Evolutionary conservation across 257 asterid species (phyloP).

Genomic region (Solanum tacnaense): DNA sequence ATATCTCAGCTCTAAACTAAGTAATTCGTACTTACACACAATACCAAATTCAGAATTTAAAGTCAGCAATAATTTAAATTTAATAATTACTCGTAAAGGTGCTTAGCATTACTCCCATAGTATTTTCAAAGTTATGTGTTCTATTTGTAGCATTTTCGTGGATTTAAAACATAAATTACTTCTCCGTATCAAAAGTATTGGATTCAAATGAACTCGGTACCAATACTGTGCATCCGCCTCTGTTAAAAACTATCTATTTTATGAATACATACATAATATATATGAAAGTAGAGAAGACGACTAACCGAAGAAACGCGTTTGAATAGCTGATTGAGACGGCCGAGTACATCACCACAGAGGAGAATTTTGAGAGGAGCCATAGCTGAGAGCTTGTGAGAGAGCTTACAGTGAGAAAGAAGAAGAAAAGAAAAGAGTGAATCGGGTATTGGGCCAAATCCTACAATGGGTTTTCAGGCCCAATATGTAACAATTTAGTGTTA

Average conservation of each 20-base stretch:
- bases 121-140: not conserved
- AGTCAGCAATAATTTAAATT: not conserved
- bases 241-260: not conserved
- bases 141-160: not conserved
- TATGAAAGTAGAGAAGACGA: not conserved
- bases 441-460: not conserved
- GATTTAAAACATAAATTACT: not conserved
- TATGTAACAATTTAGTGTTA: not conserved
- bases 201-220: not conserved
- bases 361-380: conserved; percentile 80
- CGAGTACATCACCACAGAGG: conserved; percentile 85
- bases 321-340: conserved; percentile 83
- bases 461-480: not conserved
- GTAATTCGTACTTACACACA: not conserved
- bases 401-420: not conserved
- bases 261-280: not conserved
- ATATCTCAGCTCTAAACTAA: not conserved
- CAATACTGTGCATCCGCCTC: not conserved
- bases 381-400: not conserved
- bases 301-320: conserved; percentile 65
- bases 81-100: not conserved
- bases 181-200: not conserved
- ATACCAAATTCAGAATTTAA: not conserved
- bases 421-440: too few species aligned
- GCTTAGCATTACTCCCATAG: not conserved